phyloP scores from a whole-genome alignment of 1,139 yeast species.

The Zygosaccharomyces pseudobailii region DNA sequence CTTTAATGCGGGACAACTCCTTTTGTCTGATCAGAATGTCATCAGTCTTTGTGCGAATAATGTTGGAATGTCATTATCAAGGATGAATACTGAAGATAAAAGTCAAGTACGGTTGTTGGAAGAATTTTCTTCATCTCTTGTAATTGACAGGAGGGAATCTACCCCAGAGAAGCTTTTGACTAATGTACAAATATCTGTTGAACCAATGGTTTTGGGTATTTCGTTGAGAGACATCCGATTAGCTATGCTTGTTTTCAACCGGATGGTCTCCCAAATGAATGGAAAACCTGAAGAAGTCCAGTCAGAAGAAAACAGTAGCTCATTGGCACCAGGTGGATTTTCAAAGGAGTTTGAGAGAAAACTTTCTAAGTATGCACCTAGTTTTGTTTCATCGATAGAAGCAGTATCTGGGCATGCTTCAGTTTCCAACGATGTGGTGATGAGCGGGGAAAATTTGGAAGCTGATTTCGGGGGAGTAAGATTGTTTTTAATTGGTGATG shows the following conservation, averaged over 20 bases:
- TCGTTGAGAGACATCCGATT: slow-evolving; percentile 83
- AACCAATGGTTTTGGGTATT: slow-evolving; percentile 74
- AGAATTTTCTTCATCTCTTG: slow-evolving; percentile 77
- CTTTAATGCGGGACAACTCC: slow-evolving; percentile 76
- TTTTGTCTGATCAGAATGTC: slow-evolving; percentile 64
- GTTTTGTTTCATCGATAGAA: slow-evolving; percentile 47
- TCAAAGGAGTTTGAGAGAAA: slow-evolving; percentile 59
- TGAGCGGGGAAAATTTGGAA: slow-evolving; percentile 68
- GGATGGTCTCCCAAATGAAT: slow-evolving; percentile 53
- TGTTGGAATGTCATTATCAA: slow-evolving; percentile 80
- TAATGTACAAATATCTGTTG: slow-evolving; percentile 64
- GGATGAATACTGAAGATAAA: slow-evolving; percentile 62
- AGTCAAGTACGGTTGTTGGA: slow-evolving; percentile 71
- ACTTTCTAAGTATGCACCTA: slow-evolving; percentile 62
- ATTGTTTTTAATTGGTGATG: slow-evolving; percentile 84
- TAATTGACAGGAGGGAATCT: slow-evolving; percentile 68
- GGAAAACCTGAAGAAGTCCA: slow-evolving; percentile 20
- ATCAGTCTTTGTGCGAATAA: slow-evolving; percentile 64
- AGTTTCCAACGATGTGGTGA: slow-evolving; percentile 36
- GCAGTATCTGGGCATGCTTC: slow-evolving; percentile 19
- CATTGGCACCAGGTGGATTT: slow-evolving; percentile 38
- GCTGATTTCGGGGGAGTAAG: slow-evolving; percentile 79
- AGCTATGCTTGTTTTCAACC: slow-evolving; percentile 67
- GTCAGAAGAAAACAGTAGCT: slow-evolving; percentile 26
- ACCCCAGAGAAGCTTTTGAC: slow-evolving; percentile 54